phyloP scores from a whole-genome alignment of 371 early-diverging fungal genomes.

The Mortierella sp. region DNA sequence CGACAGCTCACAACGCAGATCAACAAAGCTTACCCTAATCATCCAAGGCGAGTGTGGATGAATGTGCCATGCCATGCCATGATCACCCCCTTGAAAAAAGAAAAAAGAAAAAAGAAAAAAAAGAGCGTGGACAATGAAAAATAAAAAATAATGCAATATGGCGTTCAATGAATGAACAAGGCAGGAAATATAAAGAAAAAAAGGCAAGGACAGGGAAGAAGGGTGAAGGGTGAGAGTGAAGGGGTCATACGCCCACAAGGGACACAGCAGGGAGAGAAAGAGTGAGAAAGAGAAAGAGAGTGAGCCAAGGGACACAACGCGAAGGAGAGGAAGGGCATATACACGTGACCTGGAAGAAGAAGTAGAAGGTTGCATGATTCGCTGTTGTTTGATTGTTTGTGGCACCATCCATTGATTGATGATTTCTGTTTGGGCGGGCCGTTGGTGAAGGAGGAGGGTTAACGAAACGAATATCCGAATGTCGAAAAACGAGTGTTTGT shows the following conservation, averaged over 20 bases:
- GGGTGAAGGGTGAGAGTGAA: background rate
- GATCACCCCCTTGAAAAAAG: background rate
- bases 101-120: no score
- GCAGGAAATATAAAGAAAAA: background rate
- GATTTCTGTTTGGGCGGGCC: background rate
- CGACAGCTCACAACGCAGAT: background rate
- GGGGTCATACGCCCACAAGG: background rate
- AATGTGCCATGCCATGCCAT: background rate
- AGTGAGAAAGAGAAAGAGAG: background rate
- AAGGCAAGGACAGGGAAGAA: background rate
- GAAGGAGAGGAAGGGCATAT: background rate
- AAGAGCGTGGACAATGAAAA: background rate
- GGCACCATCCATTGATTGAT: background rate
- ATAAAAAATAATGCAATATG: background rate
- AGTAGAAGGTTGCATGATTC: conserved; percentile 7
- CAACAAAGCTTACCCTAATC: background rate
- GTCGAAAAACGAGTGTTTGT: no score
- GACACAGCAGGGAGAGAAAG: background rate
- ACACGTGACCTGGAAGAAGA: background rate
- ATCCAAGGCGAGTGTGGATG: background rate
- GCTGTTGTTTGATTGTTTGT: background rate
- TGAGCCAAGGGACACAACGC: background rate
- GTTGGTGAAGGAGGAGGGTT: background rate
- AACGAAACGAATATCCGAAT: no score
- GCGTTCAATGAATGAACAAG: background rate